These are phyloP conservation scores for Trypethelium eluteriae DNA, from an alignment of 495 filamentous ascomycete species.

Conservation along the genomic window DNA sequence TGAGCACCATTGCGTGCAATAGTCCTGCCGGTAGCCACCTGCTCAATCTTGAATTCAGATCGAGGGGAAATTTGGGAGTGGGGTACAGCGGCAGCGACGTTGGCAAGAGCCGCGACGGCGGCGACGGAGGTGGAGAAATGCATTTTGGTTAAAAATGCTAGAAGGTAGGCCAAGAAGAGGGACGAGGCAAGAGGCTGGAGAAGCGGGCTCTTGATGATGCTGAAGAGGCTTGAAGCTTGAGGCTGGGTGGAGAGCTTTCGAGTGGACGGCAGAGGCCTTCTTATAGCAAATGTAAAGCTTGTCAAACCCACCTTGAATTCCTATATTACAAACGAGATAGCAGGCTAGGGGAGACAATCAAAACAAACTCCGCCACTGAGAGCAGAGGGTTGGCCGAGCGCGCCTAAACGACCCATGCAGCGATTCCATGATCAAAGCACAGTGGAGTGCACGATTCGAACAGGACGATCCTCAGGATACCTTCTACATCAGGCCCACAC, in stretches of 20 bases:
- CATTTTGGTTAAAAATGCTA: not conserved
- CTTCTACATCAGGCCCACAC: constrained; percentile 5
- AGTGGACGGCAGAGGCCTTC: not conserved
- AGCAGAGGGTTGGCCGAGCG: constrained; percentile 9
- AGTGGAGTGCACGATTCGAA: not conserved
- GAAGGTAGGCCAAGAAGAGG: not conserved
- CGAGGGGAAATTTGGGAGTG: not conserved
- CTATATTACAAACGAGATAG: constrained; percentile 5
- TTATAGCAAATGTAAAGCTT: constrained; percentile 10
- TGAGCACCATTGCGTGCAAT: constrained; percentile 20
- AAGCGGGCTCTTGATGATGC: constrained; percentile 6
- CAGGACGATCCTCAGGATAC: constrained; percentile 5
- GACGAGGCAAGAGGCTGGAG: not conserved
- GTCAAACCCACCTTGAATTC: constrained; percentile 4
- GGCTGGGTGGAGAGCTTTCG: not conserved
- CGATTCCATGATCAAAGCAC: constrained; percentile 8
- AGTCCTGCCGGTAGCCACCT: constrained; percentile 22
- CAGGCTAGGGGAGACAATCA: constrained; percentile 2
- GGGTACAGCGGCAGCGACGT: constrained; percentile 16
- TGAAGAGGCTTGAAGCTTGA: not conserved
- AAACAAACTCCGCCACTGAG: constrained; percentile 9
- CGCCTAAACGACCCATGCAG: not conserved
- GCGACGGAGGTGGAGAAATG: constrained; percentile 20
- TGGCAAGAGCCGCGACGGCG: constrained; percentile 20
- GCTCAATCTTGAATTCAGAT: constrained; percentile 20